Conservation (phyloP, 371 early-diverging fungal species). For the Mortierella sp. region DNA sequence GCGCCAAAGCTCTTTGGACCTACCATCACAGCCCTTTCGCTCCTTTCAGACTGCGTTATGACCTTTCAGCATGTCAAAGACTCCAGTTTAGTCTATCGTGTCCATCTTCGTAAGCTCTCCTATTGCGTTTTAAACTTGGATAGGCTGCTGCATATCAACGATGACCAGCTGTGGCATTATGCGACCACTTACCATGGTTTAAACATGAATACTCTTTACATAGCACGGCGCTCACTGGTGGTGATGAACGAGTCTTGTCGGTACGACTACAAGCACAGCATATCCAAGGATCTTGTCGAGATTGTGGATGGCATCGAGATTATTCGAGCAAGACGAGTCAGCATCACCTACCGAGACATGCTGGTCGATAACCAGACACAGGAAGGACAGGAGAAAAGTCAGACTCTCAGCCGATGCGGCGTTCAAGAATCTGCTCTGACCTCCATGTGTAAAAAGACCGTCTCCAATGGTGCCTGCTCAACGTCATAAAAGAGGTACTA, state of each 20-base stretch:
- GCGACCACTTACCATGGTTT: neutral
- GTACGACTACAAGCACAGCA: constrained; percentile 77
- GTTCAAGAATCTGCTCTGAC: neutral
- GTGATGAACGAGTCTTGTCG: constrained; percentile 75
- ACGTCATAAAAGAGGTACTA: neutral
- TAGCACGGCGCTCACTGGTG: constrained; percentile 75
- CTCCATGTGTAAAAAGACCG: neutral
- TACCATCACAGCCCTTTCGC: constrained; percentile 73
- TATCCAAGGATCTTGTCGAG: constrained; percentile 76
- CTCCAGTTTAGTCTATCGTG: constrained; percentile 47
- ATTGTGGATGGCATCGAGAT: constrained; percentile 49
- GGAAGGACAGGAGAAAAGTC: neutral
- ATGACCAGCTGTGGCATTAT: too few relatives aligned
- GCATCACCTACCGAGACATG: constrained; percentile 58
- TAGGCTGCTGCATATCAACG: too few relatives aligned
- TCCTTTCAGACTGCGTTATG: constrained; percentile 81
- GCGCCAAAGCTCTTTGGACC: constrained; percentile 78
- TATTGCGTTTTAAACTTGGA: neutral
- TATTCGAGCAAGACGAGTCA: constrained; percentile 63
- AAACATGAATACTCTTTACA: neutral
- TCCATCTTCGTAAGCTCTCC: constrained; percentile 64
- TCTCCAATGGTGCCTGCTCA: neutral
- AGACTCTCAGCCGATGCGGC: neutral
- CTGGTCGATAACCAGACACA: constrained; percentile 20
- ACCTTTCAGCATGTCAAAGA: constrained; percentile 64